These are phyloP conservation scores for Yamadazyma oceani DNA, from an alignment of 1,139 yeast genomes.

Conservation along the genomic window DNA sequence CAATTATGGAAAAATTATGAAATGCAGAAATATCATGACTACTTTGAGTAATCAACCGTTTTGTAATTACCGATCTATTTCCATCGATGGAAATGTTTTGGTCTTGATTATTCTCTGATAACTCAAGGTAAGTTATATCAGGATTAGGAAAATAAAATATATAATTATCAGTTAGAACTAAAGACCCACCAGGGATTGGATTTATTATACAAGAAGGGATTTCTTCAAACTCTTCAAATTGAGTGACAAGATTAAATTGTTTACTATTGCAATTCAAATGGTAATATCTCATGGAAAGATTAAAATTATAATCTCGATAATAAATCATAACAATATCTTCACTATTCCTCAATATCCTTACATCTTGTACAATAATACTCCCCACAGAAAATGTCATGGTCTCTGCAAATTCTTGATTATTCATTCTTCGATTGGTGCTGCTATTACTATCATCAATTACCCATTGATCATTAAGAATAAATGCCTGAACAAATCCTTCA, in stretches of 20 bases:
- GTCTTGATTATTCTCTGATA: slow-evolving; percentile 14
- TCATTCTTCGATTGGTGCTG: slow-evolving; percentile 12
- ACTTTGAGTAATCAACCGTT: slow-evolving; percentile 8
- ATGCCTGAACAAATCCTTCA: slow-evolving; percentile 30
- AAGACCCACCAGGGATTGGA: slow-evolving; percentile 27
- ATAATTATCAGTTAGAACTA: slow-evolving; percentile 30
- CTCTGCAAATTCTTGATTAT: slow-evolving; percentile 13
- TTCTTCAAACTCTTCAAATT: slow-evolving; percentile 35
- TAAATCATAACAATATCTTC: slow-evolving; percentile 26
- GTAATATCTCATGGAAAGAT: slow-evolving; percentile 34
- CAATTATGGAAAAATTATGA: slow-evolving; percentile 21
- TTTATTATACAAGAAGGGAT: slow-evolving; percentile 33
- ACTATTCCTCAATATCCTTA: slow-evolving; percentile 13
- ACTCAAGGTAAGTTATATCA: slow-evolving; percentile 12
- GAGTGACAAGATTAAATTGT: slow-evolving; percentile 19
- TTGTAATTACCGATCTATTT: slow-evolving; percentile 15
- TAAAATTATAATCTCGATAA: slow-evolving; percentile 37
- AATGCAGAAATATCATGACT: slow-evolving; percentile 12
- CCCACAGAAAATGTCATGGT: slow-evolving; percentile 26
- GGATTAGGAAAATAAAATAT: slow-evolving; percentile 34
- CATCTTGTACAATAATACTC: slow-evolving; percentile 26
- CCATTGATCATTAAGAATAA: slow-evolving; percentile 17
- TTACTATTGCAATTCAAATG: slow-evolving; percentile 13
- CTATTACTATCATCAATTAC: slow-evolving; percentile 5
- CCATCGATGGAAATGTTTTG: slow-evolving; percentile 13